Conservation (phyloP, 2,329 filamentous ascomycete genomes). For the Chrysosphaeria jannelii region DNA sequence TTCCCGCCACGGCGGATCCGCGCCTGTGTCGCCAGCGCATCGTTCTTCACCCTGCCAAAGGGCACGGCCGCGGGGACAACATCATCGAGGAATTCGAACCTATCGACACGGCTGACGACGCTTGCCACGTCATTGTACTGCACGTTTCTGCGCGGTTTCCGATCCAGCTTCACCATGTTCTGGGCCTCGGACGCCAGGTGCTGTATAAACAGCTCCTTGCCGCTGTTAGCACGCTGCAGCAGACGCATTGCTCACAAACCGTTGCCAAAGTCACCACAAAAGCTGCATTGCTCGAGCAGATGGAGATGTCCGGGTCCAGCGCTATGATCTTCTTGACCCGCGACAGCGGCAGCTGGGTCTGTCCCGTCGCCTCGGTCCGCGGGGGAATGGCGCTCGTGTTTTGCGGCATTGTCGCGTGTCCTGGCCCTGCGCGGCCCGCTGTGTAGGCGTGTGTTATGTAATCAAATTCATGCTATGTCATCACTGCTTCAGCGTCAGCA, state of each 20-base stretch:
- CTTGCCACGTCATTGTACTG: conserved; percentile 85
- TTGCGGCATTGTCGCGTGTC: conserved; percentile 38
- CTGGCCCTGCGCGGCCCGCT: too few relatives aligned
- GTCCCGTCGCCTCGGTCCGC: conserved; percentile 54
- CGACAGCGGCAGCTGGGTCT: conserved; percentile 75
- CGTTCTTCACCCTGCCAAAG: conserved; percentile 47
- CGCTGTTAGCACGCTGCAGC: background rate
- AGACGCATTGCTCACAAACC: too few relatives aligned
- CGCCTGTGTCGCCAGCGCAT: conserved; percentile 19
- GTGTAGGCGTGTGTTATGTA: too few relatives aligned
- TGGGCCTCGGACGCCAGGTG: conserved; percentile 64
- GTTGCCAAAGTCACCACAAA: conserved; percentile 85
- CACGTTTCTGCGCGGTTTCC: conserved; percentile 74
- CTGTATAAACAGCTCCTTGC: conserved; percentile 78
- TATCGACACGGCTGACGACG: conserved; percentile 66
- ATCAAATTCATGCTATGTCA: too few relatives aligned
- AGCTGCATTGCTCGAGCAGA: conserved; percentile 77
- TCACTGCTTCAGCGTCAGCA: too few relatives aligned
- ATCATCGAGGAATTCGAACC: conserved; percentile 81
- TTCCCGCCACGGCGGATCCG: conserved; percentile 9
- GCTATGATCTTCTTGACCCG: conserved; percentile 88
- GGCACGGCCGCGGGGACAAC: conserved; percentile 65
- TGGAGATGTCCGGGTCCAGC: conserved; percentile 55
- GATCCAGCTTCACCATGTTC: conserved; percentile 67
- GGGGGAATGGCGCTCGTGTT: conserved; percentile 64